Percentiles rank a stretch among this genome's conserved stretches.
Evolutionary conservation across 345 rosid species (phyloP).

Genomic region (Cochlearia excelsa): DNA sequence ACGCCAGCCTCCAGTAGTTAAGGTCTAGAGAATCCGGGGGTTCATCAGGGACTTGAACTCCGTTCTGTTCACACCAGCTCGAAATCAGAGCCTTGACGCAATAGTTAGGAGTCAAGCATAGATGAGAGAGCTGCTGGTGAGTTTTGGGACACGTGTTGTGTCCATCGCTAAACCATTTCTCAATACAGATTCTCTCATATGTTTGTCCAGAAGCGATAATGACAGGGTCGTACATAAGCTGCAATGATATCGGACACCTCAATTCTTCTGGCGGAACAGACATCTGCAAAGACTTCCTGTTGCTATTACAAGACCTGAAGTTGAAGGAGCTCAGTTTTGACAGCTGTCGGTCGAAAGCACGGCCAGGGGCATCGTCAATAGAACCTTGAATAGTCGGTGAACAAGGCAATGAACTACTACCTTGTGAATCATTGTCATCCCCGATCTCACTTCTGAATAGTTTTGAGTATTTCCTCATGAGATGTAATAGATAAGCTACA

Average conservation of each 20-base stretch:
- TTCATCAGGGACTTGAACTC: constrained; percentile 63
- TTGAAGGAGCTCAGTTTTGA: constrained; percentile 78
- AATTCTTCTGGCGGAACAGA: constrained; percentile 86
- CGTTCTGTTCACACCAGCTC: constrained; percentile 95
- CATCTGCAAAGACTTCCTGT: constrained; percentile 64
- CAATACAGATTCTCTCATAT: constrained; percentile 84
- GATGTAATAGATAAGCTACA: constrained; percentile 83
- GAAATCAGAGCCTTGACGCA: constrained; percentile 87
- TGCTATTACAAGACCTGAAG: constrained; percentile 55
- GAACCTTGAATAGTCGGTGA: constrained; percentile 75
- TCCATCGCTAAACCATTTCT: constrained; percentile 94
- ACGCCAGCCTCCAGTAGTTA: constrained; percentile 85
- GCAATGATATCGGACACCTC: constrained; percentile 94
- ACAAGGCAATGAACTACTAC: constrained; percentile 72
- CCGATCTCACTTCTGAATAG: constrained; percentile 78
- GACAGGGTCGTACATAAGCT: constrained; percentile 94
- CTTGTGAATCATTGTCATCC: constrained; percentile 93
- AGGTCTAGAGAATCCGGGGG: constrained; percentile 93
- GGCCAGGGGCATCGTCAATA: constrained; percentile 55
- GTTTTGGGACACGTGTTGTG: constrained; percentile 93
- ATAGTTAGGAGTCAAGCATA: constrained; percentile 84
- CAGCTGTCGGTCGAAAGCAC: constrained; percentile 72
- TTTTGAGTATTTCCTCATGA: constrained; percentile 94
- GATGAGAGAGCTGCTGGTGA: constrained; percentile 75
- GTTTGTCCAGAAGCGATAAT: constrained; percentile 98